A percentile compares a stretch with the other conserved stretches of the same genome.
Evolutionary conservation across 768 basidiomycete species (phyloP).

Genomic region (Phaeotremella skinneri): DNA sequence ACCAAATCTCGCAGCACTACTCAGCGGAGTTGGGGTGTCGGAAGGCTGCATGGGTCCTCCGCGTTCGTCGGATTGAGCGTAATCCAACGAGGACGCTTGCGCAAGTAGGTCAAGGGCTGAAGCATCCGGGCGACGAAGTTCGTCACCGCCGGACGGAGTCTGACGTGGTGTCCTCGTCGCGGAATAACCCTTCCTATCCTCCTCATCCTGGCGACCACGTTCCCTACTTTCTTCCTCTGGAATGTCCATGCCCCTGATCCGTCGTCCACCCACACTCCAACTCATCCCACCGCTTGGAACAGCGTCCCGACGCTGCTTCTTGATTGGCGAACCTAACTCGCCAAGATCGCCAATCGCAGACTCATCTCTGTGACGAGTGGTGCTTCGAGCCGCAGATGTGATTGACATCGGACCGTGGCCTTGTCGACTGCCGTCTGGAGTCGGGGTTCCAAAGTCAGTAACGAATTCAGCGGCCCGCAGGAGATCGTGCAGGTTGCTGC

Average conservation of each 20-base stretch:
- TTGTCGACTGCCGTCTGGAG: constrained; percentile 9
- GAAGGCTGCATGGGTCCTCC: background rate
- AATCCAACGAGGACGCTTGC: constrained; percentile 39
- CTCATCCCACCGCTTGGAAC: constrained; percentile 8
- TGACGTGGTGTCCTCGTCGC: no score
- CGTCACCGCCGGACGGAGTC: no score
- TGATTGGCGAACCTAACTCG: constrained; percentile 24
- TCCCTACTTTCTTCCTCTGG: constrained; percentile 5
- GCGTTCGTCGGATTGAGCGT: constrained; percentile 14
- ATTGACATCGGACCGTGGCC: constrained; percentile 22
- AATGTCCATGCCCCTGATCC: constrained; percentile 15
- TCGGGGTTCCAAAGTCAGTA: constrained; percentile 34
- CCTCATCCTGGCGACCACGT: background rate
- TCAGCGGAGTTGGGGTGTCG: background rate
- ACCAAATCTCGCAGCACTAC: background rate
- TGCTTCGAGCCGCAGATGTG: constrained; percentile 38
- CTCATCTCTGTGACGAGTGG: constrained; percentile 24
- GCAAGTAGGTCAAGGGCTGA: constrained; percentile 40
- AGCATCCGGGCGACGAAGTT: constrained; percentile 1
- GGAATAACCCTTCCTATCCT: background rate
- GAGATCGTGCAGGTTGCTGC: constrained; percentile 43
- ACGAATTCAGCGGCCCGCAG: constrained; percentile 46
- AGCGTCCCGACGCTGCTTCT: constrained; percentile 14
- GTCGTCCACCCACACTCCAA: constrained; percentile 4
- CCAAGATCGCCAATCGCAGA: constrained; percentile 3